Conservation (phyloP, 73 alveolate genomes). For the Vitrella brassicaformis region DNA sequence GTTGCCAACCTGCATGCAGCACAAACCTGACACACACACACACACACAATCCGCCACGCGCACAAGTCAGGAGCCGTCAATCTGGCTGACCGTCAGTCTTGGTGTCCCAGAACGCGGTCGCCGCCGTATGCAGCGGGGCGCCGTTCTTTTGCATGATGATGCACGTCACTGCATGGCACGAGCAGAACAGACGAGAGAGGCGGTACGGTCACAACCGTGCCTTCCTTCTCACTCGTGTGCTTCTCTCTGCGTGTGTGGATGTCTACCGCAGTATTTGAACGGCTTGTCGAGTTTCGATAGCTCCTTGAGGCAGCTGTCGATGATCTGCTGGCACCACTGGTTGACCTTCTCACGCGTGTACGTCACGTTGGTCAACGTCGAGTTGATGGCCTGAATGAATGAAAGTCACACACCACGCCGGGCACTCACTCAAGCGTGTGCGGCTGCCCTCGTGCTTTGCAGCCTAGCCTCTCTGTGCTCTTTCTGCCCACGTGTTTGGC, state of each 20-base stretch:
- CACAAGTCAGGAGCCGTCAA: not conserved
- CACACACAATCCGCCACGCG: not conserved
- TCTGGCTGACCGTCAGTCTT: constrained; percentile 24
- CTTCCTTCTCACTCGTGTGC: not conserved
- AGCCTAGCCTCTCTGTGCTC: no score
- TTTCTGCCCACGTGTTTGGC: not conserved
- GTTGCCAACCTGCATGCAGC: not conserved
- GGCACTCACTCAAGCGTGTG: not conserved
- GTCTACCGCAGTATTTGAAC: constrained; percentile 8
- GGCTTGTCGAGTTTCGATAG: constrained; percentile 35
- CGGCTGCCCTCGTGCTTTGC: no score
- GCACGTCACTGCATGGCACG: constrained; percentile 43
- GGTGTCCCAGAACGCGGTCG: constrained; percentile 45
- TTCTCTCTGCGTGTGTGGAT: not conserved
- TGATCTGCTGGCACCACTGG: constrained; percentile 27
- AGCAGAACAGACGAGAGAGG: not conserved
- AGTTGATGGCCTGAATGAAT: not conserved
- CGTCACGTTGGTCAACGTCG: not conserved
- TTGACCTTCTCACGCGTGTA: constrained; percentile 11
- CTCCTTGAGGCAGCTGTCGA: constrained; percentile 13
- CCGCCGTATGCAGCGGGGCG: constrained; percentile 34
- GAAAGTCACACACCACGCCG: not conserved
- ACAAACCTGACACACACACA: not conserved
- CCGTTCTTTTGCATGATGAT: constrained; percentile 39
- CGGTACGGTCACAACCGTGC: not conserved